These are phyloP conservation scores for Prillingera fragicola DNA, from an alignment of 1,284 basidiomycete species.

Conservation along the genomic window DNA sequence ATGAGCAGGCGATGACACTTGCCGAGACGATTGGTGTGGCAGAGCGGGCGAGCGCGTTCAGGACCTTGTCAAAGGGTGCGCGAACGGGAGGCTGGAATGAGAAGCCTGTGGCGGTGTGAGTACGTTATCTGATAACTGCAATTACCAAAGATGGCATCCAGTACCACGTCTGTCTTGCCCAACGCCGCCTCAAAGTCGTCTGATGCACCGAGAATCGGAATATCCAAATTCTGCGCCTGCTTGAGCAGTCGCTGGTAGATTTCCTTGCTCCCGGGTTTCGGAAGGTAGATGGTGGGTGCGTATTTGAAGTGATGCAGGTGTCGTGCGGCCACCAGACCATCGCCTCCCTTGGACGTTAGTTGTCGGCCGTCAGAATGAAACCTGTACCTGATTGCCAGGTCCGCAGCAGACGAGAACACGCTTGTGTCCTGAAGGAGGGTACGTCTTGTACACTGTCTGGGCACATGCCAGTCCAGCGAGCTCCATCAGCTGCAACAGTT, in stretches of 20 bases:
- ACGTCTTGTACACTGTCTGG: conserved; percentile 73
- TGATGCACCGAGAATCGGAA: conserved; percentile 60
- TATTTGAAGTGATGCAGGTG: conserved; percentile 91
- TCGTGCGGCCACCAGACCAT: conserved; percentile 91
- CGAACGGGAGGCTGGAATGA: conserved; percentile 87
- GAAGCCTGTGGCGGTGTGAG: conserved; percentile 56
- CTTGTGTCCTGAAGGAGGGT: conserved; percentile 60
- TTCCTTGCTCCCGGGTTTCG: conserved; percentile 76
- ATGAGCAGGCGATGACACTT: too few relatives aligned
- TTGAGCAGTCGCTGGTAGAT: conserved; percentile 78
- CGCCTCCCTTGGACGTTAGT: conserved; percentile 61
- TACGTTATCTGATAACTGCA: not conserved
- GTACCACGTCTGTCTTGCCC: conserved; percentile 67
- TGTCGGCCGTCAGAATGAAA: not conserved
- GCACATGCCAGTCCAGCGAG: conserved; percentile 96
- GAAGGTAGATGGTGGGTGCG: conserved; percentile 77
- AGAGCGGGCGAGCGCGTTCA: conserved; percentile 63
- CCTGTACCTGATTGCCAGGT: conserved; percentile 76
- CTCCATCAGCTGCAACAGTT: conserved; percentile 78
- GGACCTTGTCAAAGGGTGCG: conserved; percentile 72
- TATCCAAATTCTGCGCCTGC: conserved; percentile 82
- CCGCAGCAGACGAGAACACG: conserved; percentile 89
- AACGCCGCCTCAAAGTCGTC: conserved; percentile 56
- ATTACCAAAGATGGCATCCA: conserved; percentile 86
- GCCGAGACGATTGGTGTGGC: conserved; percentile 72